Evolutionary conservation across 2,329 filamentous ascomycete genomes (phyloP), one percentile per base, ranked within the genome.

Genomic region (Fusarium praegraminearum): DNA sequence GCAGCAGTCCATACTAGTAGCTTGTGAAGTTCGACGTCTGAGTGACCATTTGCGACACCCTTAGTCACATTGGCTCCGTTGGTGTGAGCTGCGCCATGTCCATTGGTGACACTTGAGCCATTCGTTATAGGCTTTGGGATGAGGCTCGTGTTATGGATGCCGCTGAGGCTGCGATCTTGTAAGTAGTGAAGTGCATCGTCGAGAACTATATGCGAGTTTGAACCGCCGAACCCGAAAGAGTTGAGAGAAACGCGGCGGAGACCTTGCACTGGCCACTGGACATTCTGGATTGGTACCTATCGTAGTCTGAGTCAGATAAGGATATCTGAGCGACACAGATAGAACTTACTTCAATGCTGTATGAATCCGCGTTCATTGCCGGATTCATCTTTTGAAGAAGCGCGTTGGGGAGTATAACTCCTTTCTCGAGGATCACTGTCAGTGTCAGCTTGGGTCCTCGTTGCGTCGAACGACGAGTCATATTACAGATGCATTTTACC

Each of bases 171-270:
- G 1, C 16, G 46, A 9, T 55, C 26, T 20, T 38, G 32, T 3
- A 71, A 22, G 30, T 62, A 65, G 13, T 71, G 49, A 13, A 60
- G 28, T 1, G 69, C 56, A 40, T 71, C 65, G 3, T 79, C 78
- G 8, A 83, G 64, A 13, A 84, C 77, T 0, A 79, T 74, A 57
- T 83, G 82, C 2, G 78, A 78, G 62, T 84, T 84, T 10, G 82
- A 80, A 38, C 78, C 81, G 11, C 80, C 83, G 28, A 81, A 84
- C 0, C 83, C 83, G 50, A 85, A 86, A 52, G 78, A 81, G 72
- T 85, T 85, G 51, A 86, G 76, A 10, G 64, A 70, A 5, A 65
- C 45, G 0, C 69, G 64, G 1, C 69, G 57, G 1, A 67, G 13
- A 0, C 64, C 67, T 9, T 11, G 1, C 0, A 1, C 4, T 1